Percentiles rank a stretch among this genome's conserved stretches.
Conservation (phyloP, 768 basidiomycete species). For the Trametes sanguinea region DNA sequence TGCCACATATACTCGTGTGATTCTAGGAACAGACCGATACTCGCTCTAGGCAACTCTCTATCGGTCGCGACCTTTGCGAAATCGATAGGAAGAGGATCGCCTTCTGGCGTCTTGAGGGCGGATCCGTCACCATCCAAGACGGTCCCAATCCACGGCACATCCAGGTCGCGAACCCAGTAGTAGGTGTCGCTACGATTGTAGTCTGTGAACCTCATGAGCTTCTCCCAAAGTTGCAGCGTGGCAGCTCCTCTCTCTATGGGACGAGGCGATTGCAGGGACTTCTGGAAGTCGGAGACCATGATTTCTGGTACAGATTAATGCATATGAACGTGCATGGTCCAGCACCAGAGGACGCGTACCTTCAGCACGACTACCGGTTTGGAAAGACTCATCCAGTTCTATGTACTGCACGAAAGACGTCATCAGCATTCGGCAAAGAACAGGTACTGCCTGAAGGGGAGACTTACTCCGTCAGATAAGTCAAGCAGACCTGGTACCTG, state of each 20-base stretch:
- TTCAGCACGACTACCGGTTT: too few species aligned
- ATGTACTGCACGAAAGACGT: background rate
- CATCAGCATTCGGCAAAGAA: background rate
- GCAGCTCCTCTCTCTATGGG: background rate
- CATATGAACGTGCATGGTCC: too few species aligned
- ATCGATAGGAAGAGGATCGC: background rate
- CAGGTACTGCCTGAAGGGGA: background rate
- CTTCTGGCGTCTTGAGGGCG: background rate
- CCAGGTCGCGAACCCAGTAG: background rate
- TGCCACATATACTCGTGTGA: background rate
- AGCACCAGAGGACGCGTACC: too few species aligned
- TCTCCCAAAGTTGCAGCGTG: conserved; percentile 2
- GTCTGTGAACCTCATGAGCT: background rate
- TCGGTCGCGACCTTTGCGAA: background rate
- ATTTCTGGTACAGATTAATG: background rate
- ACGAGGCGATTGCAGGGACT: background rate
- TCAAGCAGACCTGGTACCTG: background rate
- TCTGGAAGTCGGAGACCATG: background rate
- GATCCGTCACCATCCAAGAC: background rate
- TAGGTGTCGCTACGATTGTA: background rate
- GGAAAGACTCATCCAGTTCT: background rate
- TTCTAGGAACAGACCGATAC: too few species aligned
- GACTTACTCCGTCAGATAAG: background rate
- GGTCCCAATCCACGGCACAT: conserved; percentile 1
- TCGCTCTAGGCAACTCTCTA: too few species aligned